These are phyloP conservation scores for Sutorius australiensis DNA, from an alignment of 768 basidiomycete species.

Conservation along the genomic window DNA sequence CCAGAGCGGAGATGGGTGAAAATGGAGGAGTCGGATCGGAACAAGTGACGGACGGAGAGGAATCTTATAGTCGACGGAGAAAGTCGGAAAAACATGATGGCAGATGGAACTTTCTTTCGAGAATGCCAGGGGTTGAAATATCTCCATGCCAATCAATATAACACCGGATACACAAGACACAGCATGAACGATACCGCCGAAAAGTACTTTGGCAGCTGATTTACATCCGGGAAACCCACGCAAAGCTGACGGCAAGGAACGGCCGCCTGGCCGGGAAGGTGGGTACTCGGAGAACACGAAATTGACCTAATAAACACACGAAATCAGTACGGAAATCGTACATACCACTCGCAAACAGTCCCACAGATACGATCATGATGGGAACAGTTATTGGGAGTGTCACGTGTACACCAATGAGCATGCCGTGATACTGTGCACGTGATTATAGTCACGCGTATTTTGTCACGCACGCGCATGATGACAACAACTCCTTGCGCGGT, in stretches of 20 bases:
- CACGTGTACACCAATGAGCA: background rate
- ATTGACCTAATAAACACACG: too few species aligned
- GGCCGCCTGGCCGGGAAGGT: background rate
- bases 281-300: too few species aligned
- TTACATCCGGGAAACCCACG: background rate
- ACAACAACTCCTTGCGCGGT: background rate
- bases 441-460: constrained; percentile 16
- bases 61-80: constrained; percentile 6
- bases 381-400: background rate
- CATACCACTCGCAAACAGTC: too few species aligned
- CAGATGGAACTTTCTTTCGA: background rate
- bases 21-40: background rate
- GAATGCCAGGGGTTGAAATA: background rate
- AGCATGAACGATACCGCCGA: background rate
- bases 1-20: background rate
- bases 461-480: constrained; percentile 12
- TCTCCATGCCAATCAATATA: constrained; percentile 1
- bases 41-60: background rate
- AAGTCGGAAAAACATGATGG: constrained; percentile 4
- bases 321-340: too few species aligned
- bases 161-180: background rate
- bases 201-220: background rate
- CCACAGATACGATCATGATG: too few species aligned
- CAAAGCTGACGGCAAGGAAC: background rate
- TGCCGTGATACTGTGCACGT: constrained; percentile 7